phyloP scores from a whole-genome alignment of 2,329 filamentous ascomycete genomes.

The Epichloe coenophiala region DNA sequence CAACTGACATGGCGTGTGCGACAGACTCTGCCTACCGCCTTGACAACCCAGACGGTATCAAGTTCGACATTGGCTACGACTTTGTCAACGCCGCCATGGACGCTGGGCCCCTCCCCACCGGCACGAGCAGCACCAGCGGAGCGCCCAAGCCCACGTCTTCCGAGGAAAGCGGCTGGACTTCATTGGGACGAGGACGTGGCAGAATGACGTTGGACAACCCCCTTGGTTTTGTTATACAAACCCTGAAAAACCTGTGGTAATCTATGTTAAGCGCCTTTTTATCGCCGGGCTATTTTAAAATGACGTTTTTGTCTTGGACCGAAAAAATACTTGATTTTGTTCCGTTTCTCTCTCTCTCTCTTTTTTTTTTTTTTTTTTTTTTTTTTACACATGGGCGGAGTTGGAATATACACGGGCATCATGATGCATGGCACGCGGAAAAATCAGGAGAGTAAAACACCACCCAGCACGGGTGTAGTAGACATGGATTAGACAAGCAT shows the following conservation, averaged over 20 bases:
- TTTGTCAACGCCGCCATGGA: constrained; percentile 11
- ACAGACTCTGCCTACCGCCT: constrained; percentile 7
- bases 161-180: neutral
- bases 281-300: no score
- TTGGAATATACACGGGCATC: neutral
- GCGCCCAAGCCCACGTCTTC: constrained; percentile 1
- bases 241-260: neutral
- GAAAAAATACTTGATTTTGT: neutral
- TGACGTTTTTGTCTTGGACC: no score
- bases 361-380: neutral
- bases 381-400: neutral
- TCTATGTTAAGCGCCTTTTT: no score
- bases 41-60: constrained; percentile 11
- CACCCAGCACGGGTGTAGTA: neutral
- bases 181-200: neutral
- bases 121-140: neutral
- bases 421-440: neutral
- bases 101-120: neutral
- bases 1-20: neutral
- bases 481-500: neutral
- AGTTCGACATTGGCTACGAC: constrained; percentile 11
- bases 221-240: neutral
- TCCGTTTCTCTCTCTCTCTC: neutral
- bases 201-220: constrained; percentile 2
- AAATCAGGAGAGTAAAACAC: neutral